Conservation (phyloP, 2,329 filamentous ascomycete genomes). For the Trichophyton mentagrophytes region DNA sequence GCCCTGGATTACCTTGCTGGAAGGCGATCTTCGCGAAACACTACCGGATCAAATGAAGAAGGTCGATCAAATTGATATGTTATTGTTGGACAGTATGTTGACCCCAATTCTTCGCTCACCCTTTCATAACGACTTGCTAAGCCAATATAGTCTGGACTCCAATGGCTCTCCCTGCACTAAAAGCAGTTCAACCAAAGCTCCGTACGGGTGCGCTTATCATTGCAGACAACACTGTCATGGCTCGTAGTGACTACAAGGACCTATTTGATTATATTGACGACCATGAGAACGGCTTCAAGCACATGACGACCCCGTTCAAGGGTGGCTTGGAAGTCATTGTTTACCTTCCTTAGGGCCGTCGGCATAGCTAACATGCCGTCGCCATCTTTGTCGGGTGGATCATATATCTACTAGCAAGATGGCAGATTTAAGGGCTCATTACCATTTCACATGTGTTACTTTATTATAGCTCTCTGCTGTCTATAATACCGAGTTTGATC, state of each 20-base stretch:
- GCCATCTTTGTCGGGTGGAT: not conserved
- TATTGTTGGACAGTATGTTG: constrained; percentile 49
- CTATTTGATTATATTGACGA: constrained; percentile 36
- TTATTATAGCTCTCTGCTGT: not conserved
- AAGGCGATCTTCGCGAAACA: constrained; percentile 46
- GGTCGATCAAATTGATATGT: constrained; percentile 36
- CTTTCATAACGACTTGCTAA: not conserved
- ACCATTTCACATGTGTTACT: not conserved
- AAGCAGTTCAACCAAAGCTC: constrained; percentile 35
- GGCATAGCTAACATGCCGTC: too few relatives aligned
- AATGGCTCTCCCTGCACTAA: constrained; percentile 41
- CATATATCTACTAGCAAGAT: not conserved
- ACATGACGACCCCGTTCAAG: constrained; percentile 37
- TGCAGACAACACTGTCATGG: constrained; percentile 37
- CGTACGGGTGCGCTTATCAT: constrained; percentile 38
- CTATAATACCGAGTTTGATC: not conserved
- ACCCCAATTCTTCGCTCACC: not conserved
- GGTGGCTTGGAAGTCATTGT: constrained; percentile 38
- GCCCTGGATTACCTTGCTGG: constrained; percentile 42
- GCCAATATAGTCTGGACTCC: constrained; percentile 40
- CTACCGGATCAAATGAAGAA: constrained; percentile 37
- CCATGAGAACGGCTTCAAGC: constrained; percentile 39
- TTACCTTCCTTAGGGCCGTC: constrained; percentile 18
- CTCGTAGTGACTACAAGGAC: constrained; percentile 35
- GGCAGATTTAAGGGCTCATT: not conserved